These are phyloP conservation scores for Neurospora sp. DNA, from an alignment of 2,329 filamentous ascomycete genomes.

Conservation along the genomic window DNA sequence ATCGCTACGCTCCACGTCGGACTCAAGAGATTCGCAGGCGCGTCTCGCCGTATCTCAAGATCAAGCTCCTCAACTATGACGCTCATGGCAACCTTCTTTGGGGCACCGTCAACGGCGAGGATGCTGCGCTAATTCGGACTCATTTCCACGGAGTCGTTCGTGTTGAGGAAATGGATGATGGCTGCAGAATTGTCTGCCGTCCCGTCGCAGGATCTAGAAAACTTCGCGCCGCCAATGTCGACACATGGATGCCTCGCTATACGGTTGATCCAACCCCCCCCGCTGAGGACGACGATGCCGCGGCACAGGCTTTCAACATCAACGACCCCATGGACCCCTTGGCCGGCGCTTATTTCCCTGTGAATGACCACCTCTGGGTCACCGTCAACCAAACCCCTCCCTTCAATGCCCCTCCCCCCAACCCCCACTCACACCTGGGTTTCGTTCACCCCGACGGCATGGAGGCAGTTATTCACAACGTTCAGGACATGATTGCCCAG, in stretches of 20 bases:
- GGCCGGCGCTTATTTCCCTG: background rate
- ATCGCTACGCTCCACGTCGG: slow-evolving; percentile 30
- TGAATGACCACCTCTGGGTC: background rate
- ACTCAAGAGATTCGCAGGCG: slow-evolving; percentile 11
- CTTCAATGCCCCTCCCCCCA: background rate
- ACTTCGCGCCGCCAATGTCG: background rate
- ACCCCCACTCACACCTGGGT: background rate
- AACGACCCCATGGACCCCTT: background rate
- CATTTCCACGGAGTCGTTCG: background rate
- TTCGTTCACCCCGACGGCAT: background rate
- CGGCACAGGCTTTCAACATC: background rate
- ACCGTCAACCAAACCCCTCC: background rate
- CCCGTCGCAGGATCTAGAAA: background rate
- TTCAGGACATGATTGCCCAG: background rate
- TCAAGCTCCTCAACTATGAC: background rate
- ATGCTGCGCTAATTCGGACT: background rate
- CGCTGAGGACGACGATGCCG: background rate
- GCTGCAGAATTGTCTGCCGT: background rate
- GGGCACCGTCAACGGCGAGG: background rate
- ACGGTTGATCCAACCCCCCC: background rate
- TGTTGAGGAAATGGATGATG: background rate
- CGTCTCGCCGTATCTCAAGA: background rate
- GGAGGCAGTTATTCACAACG: background rate
- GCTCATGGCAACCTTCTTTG: background rate
- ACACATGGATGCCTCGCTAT: background rate